phyloP scores from a whole-genome alignment of 2,329 filamentous ascomycete genomes.

The Moelleriella libera region DNA sequence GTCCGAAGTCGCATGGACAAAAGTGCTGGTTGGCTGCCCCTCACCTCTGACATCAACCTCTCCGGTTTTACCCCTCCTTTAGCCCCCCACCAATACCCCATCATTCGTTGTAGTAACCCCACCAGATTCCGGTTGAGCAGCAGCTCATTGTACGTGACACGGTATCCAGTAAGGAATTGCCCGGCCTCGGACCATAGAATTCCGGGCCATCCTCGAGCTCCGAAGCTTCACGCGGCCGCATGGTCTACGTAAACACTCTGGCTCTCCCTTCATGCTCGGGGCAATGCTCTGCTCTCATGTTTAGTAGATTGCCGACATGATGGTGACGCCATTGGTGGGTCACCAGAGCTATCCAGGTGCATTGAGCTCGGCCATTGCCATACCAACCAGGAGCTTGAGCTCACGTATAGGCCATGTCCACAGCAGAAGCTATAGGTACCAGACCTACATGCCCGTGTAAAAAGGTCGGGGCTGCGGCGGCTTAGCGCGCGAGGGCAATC shows the following conservation, averaged over 20 bases:
- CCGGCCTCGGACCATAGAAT: too few relatives aligned
- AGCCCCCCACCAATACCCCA: neutral
- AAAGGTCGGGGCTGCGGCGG: too few relatives aligned
- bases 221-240: too few relatives aligned
- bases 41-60: neutral
- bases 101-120: neutral
- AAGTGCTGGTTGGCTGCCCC: neutral
- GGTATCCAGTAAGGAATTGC: too few relatives aligned
- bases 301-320: neutral
- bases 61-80: neutral
- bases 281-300: too few relatives aligned
- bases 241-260: too few relatives aligned
- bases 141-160: too few relatives aligned
- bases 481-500: too few relatives aligned
- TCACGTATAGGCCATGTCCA: too few relatives aligned
- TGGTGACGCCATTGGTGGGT: slow-evolving; percentile 4
- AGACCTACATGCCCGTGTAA: too few relatives aligned
- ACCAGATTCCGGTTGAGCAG: neutral
- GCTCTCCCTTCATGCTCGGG: neutral
- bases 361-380: neutral
- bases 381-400: neutral
- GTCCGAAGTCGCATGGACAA: neutral
- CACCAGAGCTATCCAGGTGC: slow-evolving; percentile 1
- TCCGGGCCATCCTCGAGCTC: too few relatives aligned
- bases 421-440: too few relatives aligned